A percentile compares a stretch with the other conserved stretches of the same genome.
Evolutionary conservation across 2,329 filamentous ascomycete species (phyloP).

Genomic region (Ascochyta lentis): DNA sequence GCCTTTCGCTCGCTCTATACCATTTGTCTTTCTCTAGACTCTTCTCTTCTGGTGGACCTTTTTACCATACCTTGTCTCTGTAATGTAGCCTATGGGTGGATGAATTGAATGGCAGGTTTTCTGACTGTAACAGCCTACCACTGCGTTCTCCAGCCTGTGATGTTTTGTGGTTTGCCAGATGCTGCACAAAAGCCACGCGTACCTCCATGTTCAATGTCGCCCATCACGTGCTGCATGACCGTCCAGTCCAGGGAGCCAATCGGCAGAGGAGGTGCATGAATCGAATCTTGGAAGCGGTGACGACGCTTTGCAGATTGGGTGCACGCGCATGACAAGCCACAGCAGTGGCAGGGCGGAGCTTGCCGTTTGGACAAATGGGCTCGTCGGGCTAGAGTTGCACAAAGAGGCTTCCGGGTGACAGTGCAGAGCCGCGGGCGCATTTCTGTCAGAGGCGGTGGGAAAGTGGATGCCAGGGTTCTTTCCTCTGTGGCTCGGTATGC

Average conservation of each 20-base stretch:
- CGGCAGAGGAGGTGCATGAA: constrained; percentile 10
- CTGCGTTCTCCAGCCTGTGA: not conserved
- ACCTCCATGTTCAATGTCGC: not conserved
- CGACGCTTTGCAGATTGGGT: constrained; percentile 14
- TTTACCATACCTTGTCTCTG: not conserved
- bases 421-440: not conserved
- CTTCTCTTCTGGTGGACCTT: not conserved
- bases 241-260: constrained; percentile 14
- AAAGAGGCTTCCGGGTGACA: not conserved
- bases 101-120: not conserved
- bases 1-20: constrained; percentile 11
- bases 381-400: not conserved
- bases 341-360: constrained; percentile 10
- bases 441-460: not conserved
- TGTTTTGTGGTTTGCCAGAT: not conserved
- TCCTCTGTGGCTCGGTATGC: constrained; percentile 7
- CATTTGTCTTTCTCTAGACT: not conserved
- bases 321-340: constrained; percentile 16
- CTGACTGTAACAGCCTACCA: not conserved
- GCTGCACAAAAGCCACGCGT: constrained; percentile 1
- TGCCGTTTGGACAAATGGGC: constrained; percentile 9
- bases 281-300: constrained; percentile 5
- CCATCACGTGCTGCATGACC: constrained; percentile 8
- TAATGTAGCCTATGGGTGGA: constrained; percentile 12
- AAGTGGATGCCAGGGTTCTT: constrained; percentile 7